Evolutionary conservation across 2,329 filamentous ascomycete species (phyloP).

Genomic region (Biscogniauxia mediterranea): DNA sequence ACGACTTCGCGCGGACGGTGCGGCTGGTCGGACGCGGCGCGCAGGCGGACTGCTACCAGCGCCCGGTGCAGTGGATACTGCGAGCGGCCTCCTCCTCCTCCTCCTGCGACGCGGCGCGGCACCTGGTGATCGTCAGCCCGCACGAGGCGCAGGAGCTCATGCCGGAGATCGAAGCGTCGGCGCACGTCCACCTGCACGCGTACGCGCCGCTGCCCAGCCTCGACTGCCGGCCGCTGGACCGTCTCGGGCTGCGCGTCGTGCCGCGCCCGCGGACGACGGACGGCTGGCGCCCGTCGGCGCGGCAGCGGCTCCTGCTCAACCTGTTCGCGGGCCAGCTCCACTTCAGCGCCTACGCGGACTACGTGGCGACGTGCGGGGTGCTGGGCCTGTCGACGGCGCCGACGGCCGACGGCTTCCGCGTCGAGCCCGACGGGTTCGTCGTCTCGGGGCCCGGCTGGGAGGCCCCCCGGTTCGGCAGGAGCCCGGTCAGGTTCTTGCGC

Average conservation of each 20-base stretch:
- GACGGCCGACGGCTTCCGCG: slow-evolving; percentile 14
- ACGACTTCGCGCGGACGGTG: slow-evolving; percentile 17
- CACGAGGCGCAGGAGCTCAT: slow-evolving; percentile 25
- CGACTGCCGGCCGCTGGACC: slow-evolving; percentile 12
- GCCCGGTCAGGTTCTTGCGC: slow-evolving; percentile 39
- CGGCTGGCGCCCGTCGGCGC: not conserved
- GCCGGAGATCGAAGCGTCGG: slow-evolving; percentile 7
- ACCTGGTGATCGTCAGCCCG: slow-evolving; percentile 27
- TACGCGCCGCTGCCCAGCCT: slow-evolving; percentile 20
- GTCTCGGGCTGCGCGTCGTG: slow-evolving; percentile 20
- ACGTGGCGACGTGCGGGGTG: slow-evolving; percentile 48
- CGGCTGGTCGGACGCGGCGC: not conserved
- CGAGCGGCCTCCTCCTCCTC: not conserved
- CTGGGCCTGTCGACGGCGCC: slow-evolving; percentile 45
- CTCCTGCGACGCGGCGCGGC: not conserved
- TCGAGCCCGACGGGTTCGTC: slow-evolving; percentile 36
- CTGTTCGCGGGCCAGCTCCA: slow-evolving; percentile 70
- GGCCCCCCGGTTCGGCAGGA: slow-evolving; percentile 19
- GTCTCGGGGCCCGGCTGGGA: slow-evolving; percentile 15
- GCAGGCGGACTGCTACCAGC: slow-evolving; percentile 16
- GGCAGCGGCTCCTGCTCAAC: slow-evolving; percentile 43
- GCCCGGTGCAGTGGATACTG: slow-evolving; percentile 20
- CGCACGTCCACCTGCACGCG: slow-evolving; percentile 17
- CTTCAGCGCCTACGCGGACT: slow-evolving; percentile 52
- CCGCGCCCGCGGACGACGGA: slow-evolving; percentile 10